These are phyloP conservation scores for Paramecium pentaurelia DNA, from an alignment of 73 alveolate genomes.

Conservation along the genomic window DNA sequence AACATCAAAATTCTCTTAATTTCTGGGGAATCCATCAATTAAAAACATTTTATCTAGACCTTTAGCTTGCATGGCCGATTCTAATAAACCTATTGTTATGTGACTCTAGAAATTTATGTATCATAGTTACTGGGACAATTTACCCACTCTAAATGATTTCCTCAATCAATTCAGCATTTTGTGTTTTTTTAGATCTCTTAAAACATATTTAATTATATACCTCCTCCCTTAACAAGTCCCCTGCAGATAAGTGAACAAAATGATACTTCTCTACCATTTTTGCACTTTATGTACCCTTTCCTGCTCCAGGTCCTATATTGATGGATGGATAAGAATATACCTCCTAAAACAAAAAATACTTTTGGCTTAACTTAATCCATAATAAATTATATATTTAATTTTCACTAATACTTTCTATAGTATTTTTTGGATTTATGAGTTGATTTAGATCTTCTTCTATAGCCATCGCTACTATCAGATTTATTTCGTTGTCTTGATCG, in stretches of 20 bases:
- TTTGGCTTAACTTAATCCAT: slow-evolving; percentile 36
- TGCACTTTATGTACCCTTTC: slow-evolving; percentile 84
- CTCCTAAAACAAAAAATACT: slow-evolving; percentile 68
- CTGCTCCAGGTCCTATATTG: slow-evolving; percentile 72
- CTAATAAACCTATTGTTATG: slow-evolving; percentile 62
- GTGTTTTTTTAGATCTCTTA: slow-evolving; percentile 63
- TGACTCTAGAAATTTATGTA: background rate
- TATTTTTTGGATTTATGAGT: background rate
- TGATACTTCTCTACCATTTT: slow-evolving; percentile 61
- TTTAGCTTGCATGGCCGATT: slow-evolving; percentile 65
- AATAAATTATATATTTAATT: background rate
- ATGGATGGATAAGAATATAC: background rate
- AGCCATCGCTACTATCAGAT: background rate
- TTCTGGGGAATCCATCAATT: slow-evolving; percentile 86
- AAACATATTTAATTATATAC: background rate
- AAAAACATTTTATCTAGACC: slow-evolving; percentile 67
- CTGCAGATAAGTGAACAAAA: slow-evolving; percentile 78
- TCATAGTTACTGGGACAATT: slow-evolving; percentile 68
- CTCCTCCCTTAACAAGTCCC: slow-evolving; percentile 79
- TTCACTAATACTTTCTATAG: background rate
- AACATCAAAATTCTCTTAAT: slow-evolving; percentile 75
- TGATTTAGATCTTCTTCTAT: slow-evolving; percentile 1
- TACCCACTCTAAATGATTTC: slow-evolving; percentile 75
- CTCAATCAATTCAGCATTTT: slow-evolving; percentile 69
- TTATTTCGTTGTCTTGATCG: slow-evolving; percentile 3